Evolutionary conservation across 768 basidiomycete species (phyloP).

Genomic region (Cystofilobasidium ferigula): DNA sequence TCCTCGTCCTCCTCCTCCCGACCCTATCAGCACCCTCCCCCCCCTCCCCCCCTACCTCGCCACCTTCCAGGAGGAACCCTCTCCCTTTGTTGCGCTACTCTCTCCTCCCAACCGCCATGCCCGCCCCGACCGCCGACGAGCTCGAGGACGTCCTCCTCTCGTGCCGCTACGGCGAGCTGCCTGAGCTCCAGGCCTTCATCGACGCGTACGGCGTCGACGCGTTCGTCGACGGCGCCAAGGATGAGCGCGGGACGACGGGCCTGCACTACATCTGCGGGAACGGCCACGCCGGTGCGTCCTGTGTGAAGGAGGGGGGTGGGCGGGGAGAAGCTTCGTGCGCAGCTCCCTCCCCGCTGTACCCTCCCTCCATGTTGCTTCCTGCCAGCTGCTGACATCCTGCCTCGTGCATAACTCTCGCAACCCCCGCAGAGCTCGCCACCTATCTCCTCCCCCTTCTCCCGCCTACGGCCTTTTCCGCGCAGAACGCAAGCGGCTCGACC

Average conservation of each 20-base stretch:
- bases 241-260: slow-evolving; percentile 66
- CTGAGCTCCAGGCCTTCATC: slow-evolving; percentile 49
- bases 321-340: too few species aligned
- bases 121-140: slow-evolving; percentile 31
- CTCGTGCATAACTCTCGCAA: too few species aligned
- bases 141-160: slow-evolving; percentile 64
- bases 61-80: not conserved
- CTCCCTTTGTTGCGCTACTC: too few species aligned
- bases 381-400: not conserved
- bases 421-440: slow-evolving; percentile 59
- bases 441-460: slow-evolving; percentile 56
- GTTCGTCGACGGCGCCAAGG: slow-evolving; percentile 43
- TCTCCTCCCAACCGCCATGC: not conserved
- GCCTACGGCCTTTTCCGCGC: slow-evolving; percentile 47
- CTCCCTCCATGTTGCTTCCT: too few species aligned
- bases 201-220: slow-evolving; percentile 45
- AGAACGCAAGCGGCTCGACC: slow-evolving; percentile 66
- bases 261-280: slow-evolving; percentile 84
- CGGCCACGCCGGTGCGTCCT: slow-evolving; percentile 63
- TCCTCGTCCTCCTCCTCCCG: too few species aligned
- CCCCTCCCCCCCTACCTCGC: too few species aligned
- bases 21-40: too few species aligned
- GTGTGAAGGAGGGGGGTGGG: not conserved
- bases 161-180: slow-evolving; percentile 77
- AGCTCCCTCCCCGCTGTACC: too few species aligned